phyloP scores from a whole-genome alignment of 768 basidiomycete genomes.

The Termitomyces sp. region DNA sequence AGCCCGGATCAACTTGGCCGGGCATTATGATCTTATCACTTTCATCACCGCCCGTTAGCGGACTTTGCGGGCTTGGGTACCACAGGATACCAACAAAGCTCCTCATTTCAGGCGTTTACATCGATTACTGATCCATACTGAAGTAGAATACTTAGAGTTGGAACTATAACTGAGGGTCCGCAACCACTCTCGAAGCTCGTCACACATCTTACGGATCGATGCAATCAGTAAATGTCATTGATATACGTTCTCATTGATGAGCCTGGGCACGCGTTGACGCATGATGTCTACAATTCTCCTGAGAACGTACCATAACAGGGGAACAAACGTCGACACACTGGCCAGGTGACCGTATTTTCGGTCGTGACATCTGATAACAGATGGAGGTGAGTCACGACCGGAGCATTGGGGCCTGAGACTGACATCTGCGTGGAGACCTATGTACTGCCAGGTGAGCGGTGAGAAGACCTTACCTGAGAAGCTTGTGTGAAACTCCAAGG shows the following conservation, averaged over 20 bases:
- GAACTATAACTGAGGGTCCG: neutral
- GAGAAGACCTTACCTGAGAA: neutral
- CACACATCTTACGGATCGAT: slow-evolving; percentile 13
- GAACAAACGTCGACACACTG: neutral
- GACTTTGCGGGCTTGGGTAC: slow-evolving; percentile 4
- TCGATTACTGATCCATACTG: neutral
- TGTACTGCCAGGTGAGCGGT: neutral
- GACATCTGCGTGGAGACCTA: neutral
- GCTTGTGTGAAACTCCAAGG: neutral
- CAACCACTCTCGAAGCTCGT: slow-evolving; percentile 2
- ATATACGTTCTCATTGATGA: slow-evolving; percentile 4
- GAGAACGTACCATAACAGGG: slow-evolving; percentile 6
- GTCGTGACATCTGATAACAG: neutral
- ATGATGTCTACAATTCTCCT: slow-evolving; percentile 6
- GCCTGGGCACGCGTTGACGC: slow-evolving; percentile 11
- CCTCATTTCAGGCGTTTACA: neutral
- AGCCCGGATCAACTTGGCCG: slow-evolving; percentile 18
- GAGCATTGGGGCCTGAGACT: neutral
- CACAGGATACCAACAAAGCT: neutral
- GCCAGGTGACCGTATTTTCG: slow-evolving; percentile 9
- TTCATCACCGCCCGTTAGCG: slow-evolving; percentile 18
- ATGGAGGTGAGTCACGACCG: slow-evolving; percentile 1
- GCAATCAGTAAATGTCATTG: slow-evolving; percentile 14
- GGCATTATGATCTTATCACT: slow-evolving; percentile 17
- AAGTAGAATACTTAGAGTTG: neutral